phyloP scores from a whole-genome alignment of 2,329 filamentous ascomycete species.

The Raffaelea ambrosiae region DNA sequence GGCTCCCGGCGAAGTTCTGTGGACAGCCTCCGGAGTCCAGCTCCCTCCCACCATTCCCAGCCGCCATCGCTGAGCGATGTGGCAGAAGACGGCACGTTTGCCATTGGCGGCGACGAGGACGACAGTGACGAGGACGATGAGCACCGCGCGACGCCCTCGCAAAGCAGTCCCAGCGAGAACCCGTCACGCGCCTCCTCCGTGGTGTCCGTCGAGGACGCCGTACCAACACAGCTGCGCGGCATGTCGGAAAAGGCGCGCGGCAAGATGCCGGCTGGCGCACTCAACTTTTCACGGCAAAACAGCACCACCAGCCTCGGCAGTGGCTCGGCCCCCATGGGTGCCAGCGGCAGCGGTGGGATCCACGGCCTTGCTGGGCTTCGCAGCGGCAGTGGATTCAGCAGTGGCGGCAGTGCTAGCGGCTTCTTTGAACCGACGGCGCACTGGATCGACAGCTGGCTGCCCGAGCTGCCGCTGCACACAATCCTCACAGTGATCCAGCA shows the following conservation, averaged over 20 bases:
- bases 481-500: slow-evolving; percentile 69
- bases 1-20: slow-evolving; percentile 51
- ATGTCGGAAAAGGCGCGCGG: slow-evolving; percentile 97
- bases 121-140: slow-evolving; percentile 57
- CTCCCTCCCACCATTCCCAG: slow-evolving; percentile 34
- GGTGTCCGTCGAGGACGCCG: slow-evolving; percentile 63
- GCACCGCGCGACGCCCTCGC: slow-evolving; percentile 46
- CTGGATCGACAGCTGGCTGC: slow-evolving; percentile 95
- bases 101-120: slow-evolving; percentile 82
- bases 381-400: neutral
- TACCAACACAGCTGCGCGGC: slow-evolving; percentile 73
- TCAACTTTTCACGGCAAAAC: slow-evolving; percentile 83
- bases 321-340: slow-evolving; percentile 31
- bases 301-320: slow-evolving; percentile 73
- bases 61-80: slow-evolving; percentile 59
- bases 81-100: slow-evolving; percentile 72
- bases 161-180: slow-evolving; percentile 51
- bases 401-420: neutral
- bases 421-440: slow-evolving; percentile 67
- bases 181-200: slow-evolving; percentile 60
- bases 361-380: neutral
- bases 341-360: neutral
- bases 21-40: slow-evolving; percentile 60
- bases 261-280: slow-evolving; percentile 80
- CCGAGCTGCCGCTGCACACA: slow-evolving; percentile 81